Percentiles rank a stretch among this genome's conserved stretches.
phyloP scores from a whole-genome alignment of 139 green algal genomes.

The Tetradesmus obliquus region DNA sequence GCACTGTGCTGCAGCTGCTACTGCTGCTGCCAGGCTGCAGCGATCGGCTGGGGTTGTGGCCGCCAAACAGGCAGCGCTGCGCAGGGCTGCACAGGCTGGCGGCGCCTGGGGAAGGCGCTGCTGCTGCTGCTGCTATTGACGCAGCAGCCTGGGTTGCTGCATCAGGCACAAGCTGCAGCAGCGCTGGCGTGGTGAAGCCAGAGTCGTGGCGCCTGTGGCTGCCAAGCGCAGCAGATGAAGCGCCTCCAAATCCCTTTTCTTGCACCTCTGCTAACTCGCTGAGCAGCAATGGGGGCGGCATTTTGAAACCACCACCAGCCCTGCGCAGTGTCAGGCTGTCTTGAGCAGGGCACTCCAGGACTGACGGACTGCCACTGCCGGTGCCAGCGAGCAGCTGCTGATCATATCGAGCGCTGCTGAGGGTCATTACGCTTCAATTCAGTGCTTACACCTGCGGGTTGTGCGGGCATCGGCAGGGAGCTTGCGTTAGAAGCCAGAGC shows the following conservation, averaged over 20 bases:
- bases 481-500: not conserved
- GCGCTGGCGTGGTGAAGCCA: not conserved
- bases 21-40: not conserved
- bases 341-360: not conserved
- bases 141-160: not conserved
- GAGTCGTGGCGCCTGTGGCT: not conserved
- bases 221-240: not conserved
- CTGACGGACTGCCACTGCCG: not conserved
- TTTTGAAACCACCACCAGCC: not conserved
- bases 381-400: not conserved
- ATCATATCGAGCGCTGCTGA: not conserved
- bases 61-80: conserved; percentile 1
- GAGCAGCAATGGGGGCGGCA: not conserved
- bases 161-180: not conserved
- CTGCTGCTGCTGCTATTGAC: not conserved
- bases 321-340: not conserved
- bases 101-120: not conserved
- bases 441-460: not conserved
- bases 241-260: not conserved
- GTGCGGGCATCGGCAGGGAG: not conserved
- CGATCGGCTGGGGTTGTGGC: not conserved
- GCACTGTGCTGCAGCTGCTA: not conserved
- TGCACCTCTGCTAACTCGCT: not conserved
- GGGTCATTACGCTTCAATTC: no score
- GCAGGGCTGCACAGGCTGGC: not conserved